Base-by-base conservation (phyloP, 176 grass and related monocot genomes). In the Raddia distichophylla region DNA sequence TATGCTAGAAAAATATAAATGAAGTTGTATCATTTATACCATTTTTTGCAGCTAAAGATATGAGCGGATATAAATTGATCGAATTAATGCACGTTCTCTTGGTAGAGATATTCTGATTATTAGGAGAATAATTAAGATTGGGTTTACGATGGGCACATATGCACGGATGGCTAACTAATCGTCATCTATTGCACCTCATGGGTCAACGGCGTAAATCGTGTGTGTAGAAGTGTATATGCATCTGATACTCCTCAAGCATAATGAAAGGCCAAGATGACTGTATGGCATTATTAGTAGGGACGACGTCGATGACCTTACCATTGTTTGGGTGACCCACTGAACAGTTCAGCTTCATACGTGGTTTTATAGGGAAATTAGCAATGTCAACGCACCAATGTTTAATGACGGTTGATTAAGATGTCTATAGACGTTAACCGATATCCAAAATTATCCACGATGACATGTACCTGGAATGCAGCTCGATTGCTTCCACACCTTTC, bases 181-280 rank as follows among this genome's bases (percentile, higher is more conserved):
- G 37, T 47, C 6, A 56, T 11, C 67, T 56, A 45, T 64, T 64
- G n/a, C 58, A 45, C 76, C 57, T 49, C 17, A 64, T 8, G 17
- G 17, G 82, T 89, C 87, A 89, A 81, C 82, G 65, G 10, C 44
- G 42, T 18, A 48, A 42, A 34, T 11, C 27, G 5, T 63, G 35
- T 40, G 37, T 40, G 37, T 40, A 76, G 27, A 27, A 76, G 42
- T 20, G 20, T 40, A 40, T 71, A 27, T 22, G 32, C 10, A 10
- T 11, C 3, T 3, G 40, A 48, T 48, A 33, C 87, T 81, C 49
- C 82, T 35, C 59, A 67, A 46, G 19, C 59, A 55, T 35, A 13
- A 60, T 58, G 20, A 52, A 82, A 73, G 45, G 73, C 44, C 88
- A 84, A 60, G 15, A 82, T 8, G 65, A 71, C 56, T 64, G 56